These are phyloP conservation scores for Cicer pinnatifidum DNA, from an alignment of 306 rosid genomes.

Conservation along the genomic window DNA sequence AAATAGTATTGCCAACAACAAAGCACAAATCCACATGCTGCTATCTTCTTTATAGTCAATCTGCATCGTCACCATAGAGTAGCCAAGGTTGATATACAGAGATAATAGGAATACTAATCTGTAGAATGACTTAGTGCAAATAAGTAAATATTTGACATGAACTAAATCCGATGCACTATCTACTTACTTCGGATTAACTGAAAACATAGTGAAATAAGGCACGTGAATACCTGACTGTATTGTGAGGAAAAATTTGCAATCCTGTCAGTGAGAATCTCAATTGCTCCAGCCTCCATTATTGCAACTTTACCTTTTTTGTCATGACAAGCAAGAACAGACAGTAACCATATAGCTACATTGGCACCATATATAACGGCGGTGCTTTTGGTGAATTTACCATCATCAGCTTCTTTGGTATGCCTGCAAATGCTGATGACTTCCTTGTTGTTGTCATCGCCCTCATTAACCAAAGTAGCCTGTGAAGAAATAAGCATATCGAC, in stretches of 20 bases:
- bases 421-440: slow-evolving; percentile 76
- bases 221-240: slow-evolving; percentile 75
- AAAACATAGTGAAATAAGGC: slow-evolving; percentile 37
- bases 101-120: slow-evolving; percentile 36
- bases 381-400: slow-evolving; percentile 54
- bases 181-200: slow-evolving; percentile 22
- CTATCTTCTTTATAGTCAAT: slow-evolving; percentile 85
- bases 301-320: slow-evolving; percentile 73
- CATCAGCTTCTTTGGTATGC: slow-evolving; percentile 52
- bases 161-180: slow-evolving; percentile 35
- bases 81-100: slow-evolving; percentile 17
- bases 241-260: slow-evolving; percentile 69
- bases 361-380: slow-evolving; percentile 66
- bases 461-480: slow-evolving; percentile 53
- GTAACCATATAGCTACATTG: slow-evolving; percentile 82
- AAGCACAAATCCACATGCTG: slow-evolving; percentile 89
- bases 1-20: slow-evolving; percentile 86
- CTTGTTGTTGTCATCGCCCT: slow-evolving; percentile 49
- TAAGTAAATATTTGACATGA: slow-evolving; percentile 14
- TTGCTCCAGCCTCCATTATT: slow-evolving; percentile 92
- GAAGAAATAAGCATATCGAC: slow-evolving; percentile 65
- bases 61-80: slow-evolving; percentile 56
- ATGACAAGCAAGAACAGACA: slow-evolving; percentile 84
- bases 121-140: slow-evolving; percentile 24
- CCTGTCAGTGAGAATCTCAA: slow-evolving; percentile 81